Percentiles rank a stretch among this genome's conserved stretches.
Conservation (phyloP, 805 yeast genomes). For the Lipomyces yamadae region DNA sequence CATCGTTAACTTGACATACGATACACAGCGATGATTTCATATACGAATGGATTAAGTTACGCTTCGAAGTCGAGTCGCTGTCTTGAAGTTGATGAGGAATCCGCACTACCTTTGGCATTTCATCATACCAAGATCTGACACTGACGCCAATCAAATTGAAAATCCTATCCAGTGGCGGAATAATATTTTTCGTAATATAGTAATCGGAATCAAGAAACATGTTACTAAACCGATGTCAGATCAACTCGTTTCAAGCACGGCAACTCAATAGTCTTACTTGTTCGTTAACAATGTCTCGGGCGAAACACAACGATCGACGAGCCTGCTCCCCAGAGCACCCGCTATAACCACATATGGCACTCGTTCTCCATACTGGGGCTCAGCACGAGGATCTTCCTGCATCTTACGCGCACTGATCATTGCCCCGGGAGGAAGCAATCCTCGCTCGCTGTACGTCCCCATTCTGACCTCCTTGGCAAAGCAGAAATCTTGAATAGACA, state of each 20-base stretch:
- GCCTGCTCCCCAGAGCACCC: constrained; percentile 58
- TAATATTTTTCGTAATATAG: constrained; percentile 78
- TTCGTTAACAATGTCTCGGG: constrained; percentile 71
- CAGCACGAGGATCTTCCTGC: constrained; percentile 68
- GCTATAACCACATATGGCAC: constrained; percentile 83
- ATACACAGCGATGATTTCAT: constrained; percentile 32
- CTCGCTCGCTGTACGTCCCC: constrained; percentile 74
- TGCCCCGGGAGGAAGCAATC: constrained; percentile 89
- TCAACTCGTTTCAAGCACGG: not conserved
- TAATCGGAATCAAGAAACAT: constrained; percentile 76
- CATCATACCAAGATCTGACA: constrained; percentile 73
- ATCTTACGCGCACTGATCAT: constrained; percentile 68
- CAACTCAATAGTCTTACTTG: constrained; percentile 36
- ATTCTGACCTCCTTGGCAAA: constrained; percentile 88
- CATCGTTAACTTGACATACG: constrained; percentile 19
- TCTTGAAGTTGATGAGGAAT: constrained; percentile 18
- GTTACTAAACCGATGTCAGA: not conserved
- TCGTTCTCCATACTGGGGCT: constrained; percentile 86
- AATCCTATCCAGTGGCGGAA: constrained; percentile 88
- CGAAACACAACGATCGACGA: constrained; percentile 77
- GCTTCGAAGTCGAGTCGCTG: constrained; percentile 1
- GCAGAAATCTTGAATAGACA: constrained; percentile 80
- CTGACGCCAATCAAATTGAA: constrained; percentile 85
- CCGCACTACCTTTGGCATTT: constrained; percentile 57
- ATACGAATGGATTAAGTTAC: constrained; percentile 26